A percentile compares a stretch with the other conserved stretches of the same genome.
Conservation (phyloP, 2,329 filamentous ascomycete species). For the Pyrenochaeta sp. region DNA sequence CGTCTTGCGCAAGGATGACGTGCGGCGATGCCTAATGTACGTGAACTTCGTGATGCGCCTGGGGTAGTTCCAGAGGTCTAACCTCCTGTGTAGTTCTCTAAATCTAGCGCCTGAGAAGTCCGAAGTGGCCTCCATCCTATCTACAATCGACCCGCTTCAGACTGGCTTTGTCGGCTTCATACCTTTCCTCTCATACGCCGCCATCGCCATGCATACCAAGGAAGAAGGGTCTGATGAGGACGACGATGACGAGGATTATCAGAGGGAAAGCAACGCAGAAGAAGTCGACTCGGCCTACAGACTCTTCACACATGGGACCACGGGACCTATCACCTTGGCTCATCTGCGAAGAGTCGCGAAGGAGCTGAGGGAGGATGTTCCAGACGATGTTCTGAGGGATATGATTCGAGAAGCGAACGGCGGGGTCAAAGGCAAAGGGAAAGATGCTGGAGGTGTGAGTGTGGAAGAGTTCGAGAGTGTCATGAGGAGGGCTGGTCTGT, state of each 20-base stretch:
- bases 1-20: slow-evolving; percentile 53
- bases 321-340: slow-evolving; percentile 76
- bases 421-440: slow-evolving; percentile 64
- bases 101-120: slow-evolving; percentile 70
- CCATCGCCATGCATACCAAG: slow-evolving; percentile 74
- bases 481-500: slow-evolving; percentile 81
- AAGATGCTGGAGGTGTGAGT: slow-evolving; percentile 70
- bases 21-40: slow-evolving; percentile 62
- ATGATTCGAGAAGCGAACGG: slow-evolving; percentile 97
- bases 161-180: slow-evolving; percentile 80
- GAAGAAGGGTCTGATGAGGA: slow-evolving; percentile 48
- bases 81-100: slow-evolving; percentile 69
- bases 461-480: slow-evolving; percentile 85
- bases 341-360: slow-evolving; percentile 81
- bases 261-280: slow-evolving; percentile 52
- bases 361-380: slow-evolving; percentile 82
- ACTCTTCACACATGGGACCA: slow-evolving; percentile 71
- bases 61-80: slow-evolving; percentile 5
- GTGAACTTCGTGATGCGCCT: slow-evolving; percentile 3
- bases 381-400: slow-evolving; percentile 83
- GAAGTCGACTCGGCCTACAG: slow-evolving; percentile 84
- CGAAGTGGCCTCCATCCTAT: slow-evolving; percentile 79
- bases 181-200: slow-evolving; percentile 86
- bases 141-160: slow-evolving; percentile 81
- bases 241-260: slow-evolving; percentile 48